These are phyloP conservation scores for Nemania abortiva DNA, from an alignment of 2,329 filamentous ascomycete genomes.

Conservation along the genomic window DNA sequence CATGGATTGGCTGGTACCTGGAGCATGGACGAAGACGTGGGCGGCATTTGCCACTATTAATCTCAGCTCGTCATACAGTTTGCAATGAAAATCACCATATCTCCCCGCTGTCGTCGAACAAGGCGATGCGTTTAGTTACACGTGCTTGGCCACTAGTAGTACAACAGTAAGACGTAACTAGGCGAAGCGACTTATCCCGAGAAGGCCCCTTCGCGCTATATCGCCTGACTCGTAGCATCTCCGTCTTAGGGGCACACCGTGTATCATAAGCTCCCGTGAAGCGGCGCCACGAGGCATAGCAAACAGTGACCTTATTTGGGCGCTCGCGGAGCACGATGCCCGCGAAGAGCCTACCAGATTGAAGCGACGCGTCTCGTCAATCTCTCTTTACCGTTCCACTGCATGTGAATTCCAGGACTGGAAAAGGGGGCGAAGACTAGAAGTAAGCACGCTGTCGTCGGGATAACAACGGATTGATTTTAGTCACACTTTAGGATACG, in stretches of 20 bases:
- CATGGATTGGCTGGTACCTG: constrained; percentile 83
- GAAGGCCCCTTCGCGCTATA: neutral
- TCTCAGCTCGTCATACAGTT: neutral
- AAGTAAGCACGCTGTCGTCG: neutral
- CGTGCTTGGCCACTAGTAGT: neutral
- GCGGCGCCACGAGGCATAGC: neutral
- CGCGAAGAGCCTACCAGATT: neutral
- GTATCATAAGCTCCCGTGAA: neutral
- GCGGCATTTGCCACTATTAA: constrained; percentile 69
- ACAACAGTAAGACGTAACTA: neutral
- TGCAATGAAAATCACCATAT: neutral
- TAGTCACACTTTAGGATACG: neutral
- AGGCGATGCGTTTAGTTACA: neutral
- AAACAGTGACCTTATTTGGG: neutral
- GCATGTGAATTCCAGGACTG: neutral
- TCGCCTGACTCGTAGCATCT: neutral
- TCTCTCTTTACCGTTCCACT: neutral
- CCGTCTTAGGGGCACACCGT: neutral
- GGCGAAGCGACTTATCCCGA: neutral
- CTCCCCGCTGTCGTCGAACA: neutral
- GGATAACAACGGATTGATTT: neutral
- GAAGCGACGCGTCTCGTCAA: neutral
- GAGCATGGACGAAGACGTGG: constrained; percentile 86
- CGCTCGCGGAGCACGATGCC: neutral
- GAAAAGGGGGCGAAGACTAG: neutral